Evolutionary conservation across 2,329 filamentous ascomycete genomes (phyloP), one percentile per base, ranked within the genome.

Genomic region (Chaetomium olivaceum): DNA sequence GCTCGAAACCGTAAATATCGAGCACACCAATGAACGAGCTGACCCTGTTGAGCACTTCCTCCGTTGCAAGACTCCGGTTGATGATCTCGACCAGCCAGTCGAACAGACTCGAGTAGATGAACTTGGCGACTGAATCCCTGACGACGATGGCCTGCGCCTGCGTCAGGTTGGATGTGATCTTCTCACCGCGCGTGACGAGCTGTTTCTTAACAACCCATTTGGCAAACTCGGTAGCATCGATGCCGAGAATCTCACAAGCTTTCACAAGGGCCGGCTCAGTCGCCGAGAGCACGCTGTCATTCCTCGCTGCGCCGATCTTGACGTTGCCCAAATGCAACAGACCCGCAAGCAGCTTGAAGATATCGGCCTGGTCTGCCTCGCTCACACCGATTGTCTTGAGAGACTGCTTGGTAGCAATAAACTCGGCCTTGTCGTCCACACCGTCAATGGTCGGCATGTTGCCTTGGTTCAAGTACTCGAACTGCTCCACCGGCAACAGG

Each of bases 131-230:
- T 0, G 95, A 99, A 76, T 99, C 95, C 76, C 94, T 89, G 16
- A 99, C 95, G 64, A 99, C 94, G 46, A 91, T 86, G 33, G 95
- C 95, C 79, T 98, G 94, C 67, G 96, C 92, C 73, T 96, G 92
- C 27, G 91, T 96, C 68, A 99, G 80, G 76, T 97, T 97, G 31
- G 95, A 98, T 33, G 92, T 92, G 72, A 99, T 99, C 82, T 97
- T 98, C 78, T 99, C 95, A 57, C 93, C 95, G 75, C 95, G 88
- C 16, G 95, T 99, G 69, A 97, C 88, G 66, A 99, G 86, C 79
- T 99, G 95, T 81, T 99, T 99, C 86, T 99, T 99, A 68, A 98
- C 92, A 61, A 93, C 97, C 95, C 95, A 99, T 78, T 94, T 97
- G 59, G 95, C 90, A 75, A 99, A 98, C 71, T 93, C 91, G 33